Evolutionary conservation across 192 early-diverging fungal genomes (phyloP).

Genomic region (Coemansia sp.): DNA sequence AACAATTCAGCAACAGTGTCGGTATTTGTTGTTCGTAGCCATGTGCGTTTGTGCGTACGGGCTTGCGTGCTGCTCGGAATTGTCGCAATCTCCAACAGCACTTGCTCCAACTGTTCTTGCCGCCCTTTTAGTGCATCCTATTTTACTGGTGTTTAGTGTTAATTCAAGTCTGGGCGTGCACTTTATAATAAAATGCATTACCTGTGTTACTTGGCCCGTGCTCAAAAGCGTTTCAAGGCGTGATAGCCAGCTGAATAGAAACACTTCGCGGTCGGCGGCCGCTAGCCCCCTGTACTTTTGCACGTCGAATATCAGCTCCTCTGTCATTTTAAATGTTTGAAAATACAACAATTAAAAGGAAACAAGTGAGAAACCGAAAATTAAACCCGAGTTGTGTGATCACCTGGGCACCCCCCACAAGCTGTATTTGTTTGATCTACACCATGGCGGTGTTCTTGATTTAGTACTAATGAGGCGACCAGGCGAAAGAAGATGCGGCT

Average conservation of each 20-base stretch:
- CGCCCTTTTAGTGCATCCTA: constrained; percentile 61
- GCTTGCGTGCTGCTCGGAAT: constrained; percentile 58
- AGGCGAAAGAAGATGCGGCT: too few relatives aligned
- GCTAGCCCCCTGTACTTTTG: constrained; percentile 7
- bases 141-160: neutral
- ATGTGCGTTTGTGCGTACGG: constrained; percentile 65
- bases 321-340: constrained; percentile 7
- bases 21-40: constrained; percentile 67
- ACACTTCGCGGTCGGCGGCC: constrained; percentile 73
- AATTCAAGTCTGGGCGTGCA: too few relatives aligned
- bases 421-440: too few relatives aligned
- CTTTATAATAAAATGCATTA: neutral
- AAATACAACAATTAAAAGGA: too few relatives aligned
- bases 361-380: too few relatives aligned
- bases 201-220: neutral
- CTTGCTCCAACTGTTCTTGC: constrained; percentile 73
- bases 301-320: neutral
- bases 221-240: constrained; percentile 74
- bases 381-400: too few relatives aligned
- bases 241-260: constrained; percentile 88
- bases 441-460: too few relatives aligned
- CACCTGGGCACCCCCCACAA: too few relatives aligned
- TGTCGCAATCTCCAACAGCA: constrained; percentile 63
- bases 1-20: constrained; percentile 54
- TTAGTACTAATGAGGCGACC: too few relatives aligned